Evolutionary conservation across 2,329 filamentous ascomycete genomes (phyloP).

Genomic region (Nemania sp.): DNA sequence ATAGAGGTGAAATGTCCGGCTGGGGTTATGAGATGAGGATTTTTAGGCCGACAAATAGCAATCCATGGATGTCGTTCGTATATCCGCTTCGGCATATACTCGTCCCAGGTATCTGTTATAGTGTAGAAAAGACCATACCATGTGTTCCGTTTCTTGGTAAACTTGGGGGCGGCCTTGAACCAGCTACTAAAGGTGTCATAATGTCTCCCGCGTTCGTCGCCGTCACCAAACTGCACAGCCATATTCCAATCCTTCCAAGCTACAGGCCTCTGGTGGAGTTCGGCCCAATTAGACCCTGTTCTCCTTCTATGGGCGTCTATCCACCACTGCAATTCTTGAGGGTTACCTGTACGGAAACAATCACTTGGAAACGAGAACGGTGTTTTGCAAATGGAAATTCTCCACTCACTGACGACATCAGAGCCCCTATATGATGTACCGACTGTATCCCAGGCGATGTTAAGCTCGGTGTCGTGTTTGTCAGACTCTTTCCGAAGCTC

Average conservation of each 20-base stretch:
- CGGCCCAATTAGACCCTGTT: constrained; percentile 36
- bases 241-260: constrained; percentile 57
- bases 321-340: constrained; percentile 41
- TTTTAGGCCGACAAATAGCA: constrained; percentile 59
- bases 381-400: constrained; percentile 31
- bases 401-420: constrained; percentile 10
- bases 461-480: constrained; percentile 11
- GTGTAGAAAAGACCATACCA: constrained; percentile 65
- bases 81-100: constrained; percentile 36
- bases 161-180: constrained; percentile 46
- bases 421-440: neutral
- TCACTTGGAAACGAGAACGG: constrained; percentile 27
- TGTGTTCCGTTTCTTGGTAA: constrained; percentile 49
- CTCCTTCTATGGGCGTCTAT: constrained; percentile 24
- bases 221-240: constrained; percentile 53
- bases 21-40: constrained; percentile 50
- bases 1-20: constrained; percentile 47
- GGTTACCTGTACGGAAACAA: constrained; percentile 38
- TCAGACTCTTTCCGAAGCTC: constrained; percentile 31
- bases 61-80: constrained; percentile 63
- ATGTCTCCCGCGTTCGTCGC: constrained; percentile 41
- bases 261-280: constrained; percentile 56
- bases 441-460: constrained; percentile 31
- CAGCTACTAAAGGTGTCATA: constrained; percentile 54
- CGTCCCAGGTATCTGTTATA: constrained; percentile 54